Conservation (phyloP, 441 rosid genomes). For the Monsonia emarginata region DNA sequence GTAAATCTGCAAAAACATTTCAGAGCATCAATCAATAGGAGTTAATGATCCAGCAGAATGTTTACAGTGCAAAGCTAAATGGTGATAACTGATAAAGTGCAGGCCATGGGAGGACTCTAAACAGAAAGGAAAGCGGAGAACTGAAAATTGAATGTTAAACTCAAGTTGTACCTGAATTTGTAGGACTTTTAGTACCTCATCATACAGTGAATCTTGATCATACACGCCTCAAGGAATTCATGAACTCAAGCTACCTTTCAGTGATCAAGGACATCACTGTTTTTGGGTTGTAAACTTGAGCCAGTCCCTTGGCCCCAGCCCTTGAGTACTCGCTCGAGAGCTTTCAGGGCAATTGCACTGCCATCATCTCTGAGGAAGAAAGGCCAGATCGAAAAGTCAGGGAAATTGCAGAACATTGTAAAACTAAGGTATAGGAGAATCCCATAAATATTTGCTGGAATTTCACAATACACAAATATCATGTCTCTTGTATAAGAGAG, state of each 20-base stretch:
- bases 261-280: slow-evolving; percentile 39
- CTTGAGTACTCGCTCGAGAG: slow-evolving; percentile 57
- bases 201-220: slow-evolving; percentile 5
- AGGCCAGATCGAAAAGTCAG: slow-evolving; percentile 10
- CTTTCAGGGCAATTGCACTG: slow-evolving; percentile 67
- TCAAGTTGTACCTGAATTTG: neutral
- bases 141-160: neutral
- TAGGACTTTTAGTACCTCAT: neutral
- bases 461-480: neutral
- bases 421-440: neutral
- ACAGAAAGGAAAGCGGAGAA: neutral
- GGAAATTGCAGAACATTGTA: neutral
- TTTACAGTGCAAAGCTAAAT: neutral
- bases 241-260: slow-evolving; percentile 35
- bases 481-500: neutral
- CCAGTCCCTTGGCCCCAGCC: slow-evolving; percentile 78
- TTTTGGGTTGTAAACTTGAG: slow-evolving; percentile 42
- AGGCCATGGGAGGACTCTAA: no score
- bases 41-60: no score
- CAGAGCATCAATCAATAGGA: no score
- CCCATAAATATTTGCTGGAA: neutral
- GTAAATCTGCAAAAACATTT: neutral
- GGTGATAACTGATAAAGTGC: no score
- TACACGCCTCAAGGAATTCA: slow-evolving; percentile 4
- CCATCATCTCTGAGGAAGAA: slow-evolving; percentile 76